Conservation (phyloP, 2,329 filamentous ascomycete species). For the Ophiostoma triangulosporum region DNA sequence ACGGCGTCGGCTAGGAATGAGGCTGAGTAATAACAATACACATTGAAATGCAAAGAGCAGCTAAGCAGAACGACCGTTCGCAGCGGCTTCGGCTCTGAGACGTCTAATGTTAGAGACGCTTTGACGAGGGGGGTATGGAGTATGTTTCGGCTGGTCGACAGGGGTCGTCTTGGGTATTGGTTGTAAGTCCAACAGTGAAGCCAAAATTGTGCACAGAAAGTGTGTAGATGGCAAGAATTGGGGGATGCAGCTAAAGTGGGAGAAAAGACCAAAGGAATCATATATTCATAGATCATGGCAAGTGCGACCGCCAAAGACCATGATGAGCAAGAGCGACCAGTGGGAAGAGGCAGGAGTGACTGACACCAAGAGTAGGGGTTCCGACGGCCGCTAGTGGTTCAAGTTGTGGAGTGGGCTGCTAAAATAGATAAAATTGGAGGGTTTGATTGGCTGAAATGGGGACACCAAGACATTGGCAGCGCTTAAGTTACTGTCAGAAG, state of each 20-base stretch:
- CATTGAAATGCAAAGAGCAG: no score
- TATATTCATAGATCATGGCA: background rate
- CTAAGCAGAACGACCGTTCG: no score
- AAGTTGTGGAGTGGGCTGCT: slow-evolving; percentile 7
- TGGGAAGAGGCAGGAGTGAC: slow-evolving; percentile 1
- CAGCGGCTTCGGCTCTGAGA: slow-evolving; percentile 28
- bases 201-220: background rate
- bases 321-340: background rate
- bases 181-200: background rate
- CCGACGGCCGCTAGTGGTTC: slow-evolving; percentile 5
- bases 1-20: no score
- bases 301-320: background rate
- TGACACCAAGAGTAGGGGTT: slow-evolving; percentile 2
- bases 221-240: background rate
- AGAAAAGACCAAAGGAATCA: background rate
- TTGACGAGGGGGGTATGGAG: slow-evolving; percentile 21
- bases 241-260: background rate
- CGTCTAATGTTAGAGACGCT: slow-evolving; percentile 31
- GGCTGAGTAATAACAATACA: no score
- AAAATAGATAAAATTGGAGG: slow-evolving; percentile 9
- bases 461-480: slow-evolving; percentile 11
- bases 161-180: background rate
- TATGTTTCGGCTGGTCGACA: slow-evolving; percentile 23
- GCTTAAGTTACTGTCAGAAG: slow-evolving; percentile 10
- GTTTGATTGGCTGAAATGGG: slow-evolving; percentile 6